Percentiles rank a stretch among this genome's conserved stretches.
These are phyloP conservation scores for Hemisphaericaspora xylanilytica DNA, from an alignment of 1,139 yeast species.

Conservation along the genomic window DNA sequence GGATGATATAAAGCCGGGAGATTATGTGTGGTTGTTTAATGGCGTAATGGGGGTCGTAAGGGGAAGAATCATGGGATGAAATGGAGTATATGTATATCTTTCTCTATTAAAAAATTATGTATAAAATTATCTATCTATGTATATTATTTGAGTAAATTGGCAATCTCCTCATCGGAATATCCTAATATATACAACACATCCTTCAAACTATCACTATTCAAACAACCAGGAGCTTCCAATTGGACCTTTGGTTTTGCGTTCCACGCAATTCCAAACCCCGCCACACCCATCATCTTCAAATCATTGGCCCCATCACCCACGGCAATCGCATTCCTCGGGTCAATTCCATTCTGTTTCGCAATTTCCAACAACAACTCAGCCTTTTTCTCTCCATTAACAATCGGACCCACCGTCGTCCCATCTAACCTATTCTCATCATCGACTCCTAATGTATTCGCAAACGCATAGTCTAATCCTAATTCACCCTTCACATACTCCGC, in stretches of 20 bases:
- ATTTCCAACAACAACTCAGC: conserved; percentile 70
- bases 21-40: conserved; percentile 69
- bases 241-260: conserved; percentile 95
- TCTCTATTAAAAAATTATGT: conserved; percentile 1
- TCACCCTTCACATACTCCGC: conserved; percentile 71
- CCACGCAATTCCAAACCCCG: conserved; percentile 97
- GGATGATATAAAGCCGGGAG: conserved; percentile 55
- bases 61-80: conserved; percentile 43
- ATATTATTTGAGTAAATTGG: conserved; percentile 19
- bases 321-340: conserved; percentile 63
- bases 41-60: conserved; percentile 79
- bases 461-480: conserved; percentile 80
- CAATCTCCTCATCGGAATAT: conserved; percentile 58
- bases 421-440: conserved; percentile 50
- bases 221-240: conserved; percentile 70
- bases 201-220: conserved; percentile 66
- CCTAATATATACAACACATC: conserved; percentile 85
- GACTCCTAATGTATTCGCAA: conserved; percentile 70
- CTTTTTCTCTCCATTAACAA: conserved; percentile 85
- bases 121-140: conserved; percentile 1
- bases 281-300: conserved; percentile 84
- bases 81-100: background rate
- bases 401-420: conserved; percentile 63
- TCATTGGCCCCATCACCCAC: conserved; percentile 99
- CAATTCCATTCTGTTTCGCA: conserved; percentile 61